A percentile compares a stretch with the other conserved stretches of the same genome.
These are phyloP conservation scores for Yamadazyma membranifaciens DNA, from an alignment of 1,139 yeast genomes.

Conservation along the genomic window DNA sequence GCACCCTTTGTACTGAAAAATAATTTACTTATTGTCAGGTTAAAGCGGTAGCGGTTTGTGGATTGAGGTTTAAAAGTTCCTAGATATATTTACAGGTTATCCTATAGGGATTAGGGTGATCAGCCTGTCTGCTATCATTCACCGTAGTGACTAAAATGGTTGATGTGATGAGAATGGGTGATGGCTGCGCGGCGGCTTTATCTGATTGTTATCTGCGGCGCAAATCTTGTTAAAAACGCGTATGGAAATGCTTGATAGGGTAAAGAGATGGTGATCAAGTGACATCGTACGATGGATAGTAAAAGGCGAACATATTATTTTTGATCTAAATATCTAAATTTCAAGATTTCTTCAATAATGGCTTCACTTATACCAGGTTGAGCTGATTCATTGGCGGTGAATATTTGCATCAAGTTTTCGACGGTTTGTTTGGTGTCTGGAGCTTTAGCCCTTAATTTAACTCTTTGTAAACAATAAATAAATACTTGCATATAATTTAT, in stretches of 20 bases:
- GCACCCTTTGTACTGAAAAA: constrained; percentile 4
- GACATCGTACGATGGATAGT: too few relatives aligned
- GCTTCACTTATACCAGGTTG: constrained; percentile 67
- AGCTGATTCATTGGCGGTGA: constrained; percentile 44
- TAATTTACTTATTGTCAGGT: too few relatives aligned
- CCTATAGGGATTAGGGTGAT: too few relatives aligned
- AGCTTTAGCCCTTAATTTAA: constrained; percentile 48
- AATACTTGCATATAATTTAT: constrained; percentile 1
- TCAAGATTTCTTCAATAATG: constrained; percentile 52
- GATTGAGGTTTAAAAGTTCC: too few relatives aligned
- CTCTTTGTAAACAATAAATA: constrained; percentile 30
- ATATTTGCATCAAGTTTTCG: constrained; percentile 31
- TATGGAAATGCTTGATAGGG: background rate
- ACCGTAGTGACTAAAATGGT: too few relatives aligned
- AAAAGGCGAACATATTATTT: constrained; percentile 12
- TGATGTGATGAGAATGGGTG: background rate
- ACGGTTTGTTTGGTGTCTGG: constrained; percentile 47
- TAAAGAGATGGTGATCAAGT: background rate
- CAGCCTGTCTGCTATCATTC: too few relatives aligned
- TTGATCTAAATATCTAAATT: constrained; percentile 12
- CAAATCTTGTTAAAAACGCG: background rate
- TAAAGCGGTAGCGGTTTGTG: too few relatives aligned
- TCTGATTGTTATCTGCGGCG: background rate
- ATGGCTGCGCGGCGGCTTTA: background rate
- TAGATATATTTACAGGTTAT: too few relatives aligned